Evolutionary conservation across 164 flowering plant species (phyloP).

Genomic region (Platanus orientalis): DNA sequence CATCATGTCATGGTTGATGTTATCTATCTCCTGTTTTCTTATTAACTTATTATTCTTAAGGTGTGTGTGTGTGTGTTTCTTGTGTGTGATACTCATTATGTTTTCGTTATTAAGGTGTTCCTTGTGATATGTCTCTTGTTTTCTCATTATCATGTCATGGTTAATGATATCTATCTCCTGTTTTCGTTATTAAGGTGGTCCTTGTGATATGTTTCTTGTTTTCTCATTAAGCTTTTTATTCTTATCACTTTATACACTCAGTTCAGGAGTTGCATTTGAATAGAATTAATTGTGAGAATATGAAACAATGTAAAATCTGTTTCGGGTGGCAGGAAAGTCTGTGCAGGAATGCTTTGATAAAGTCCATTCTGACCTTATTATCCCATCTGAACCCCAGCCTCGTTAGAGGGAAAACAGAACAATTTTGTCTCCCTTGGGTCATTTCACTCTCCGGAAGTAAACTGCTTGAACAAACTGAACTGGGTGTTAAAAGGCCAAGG

Average conservation of each 20-base stretch:
- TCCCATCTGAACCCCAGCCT: constrained; percentile 54
- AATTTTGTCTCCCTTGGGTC: constrained; percentile 23
- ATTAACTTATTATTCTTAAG: too few relatives aligned
- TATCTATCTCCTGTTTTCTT: too few relatives aligned
- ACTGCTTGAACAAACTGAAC: constrained; percentile 36
- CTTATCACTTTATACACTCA: background rate
- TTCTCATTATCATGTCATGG: too few relatives aligned
- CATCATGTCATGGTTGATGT: too few relatives aligned
- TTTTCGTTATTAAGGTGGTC: too few relatives aligned
- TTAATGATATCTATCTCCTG: too few relatives aligned
- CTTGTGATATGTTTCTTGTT: too few relatives aligned
- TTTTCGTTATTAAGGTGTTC: too few relatives aligned
- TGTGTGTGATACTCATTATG: too few relatives aligned
- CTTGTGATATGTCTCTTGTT: too few relatives aligned
- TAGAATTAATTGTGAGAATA: background rate
- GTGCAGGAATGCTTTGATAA: constrained; percentile 83
- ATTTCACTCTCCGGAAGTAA: constrained; percentile 52
- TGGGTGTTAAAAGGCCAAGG: constrained; percentile 29
- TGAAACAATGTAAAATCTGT: background rate
- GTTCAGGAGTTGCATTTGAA: background rate
- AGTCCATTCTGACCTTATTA: constrained; percentile 47
- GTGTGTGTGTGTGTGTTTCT: too few relatives aligned
- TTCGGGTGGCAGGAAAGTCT: constrained; percentile 91
- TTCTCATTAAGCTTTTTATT: too few relatives aligned
- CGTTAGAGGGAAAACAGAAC: constrained; percentile 46